Evolutionary conservation across 163 green algal species (phyloP), one percentile per base, ranked within the genome.

Genomic region (Trebouxia gelatinosa): DNA sequence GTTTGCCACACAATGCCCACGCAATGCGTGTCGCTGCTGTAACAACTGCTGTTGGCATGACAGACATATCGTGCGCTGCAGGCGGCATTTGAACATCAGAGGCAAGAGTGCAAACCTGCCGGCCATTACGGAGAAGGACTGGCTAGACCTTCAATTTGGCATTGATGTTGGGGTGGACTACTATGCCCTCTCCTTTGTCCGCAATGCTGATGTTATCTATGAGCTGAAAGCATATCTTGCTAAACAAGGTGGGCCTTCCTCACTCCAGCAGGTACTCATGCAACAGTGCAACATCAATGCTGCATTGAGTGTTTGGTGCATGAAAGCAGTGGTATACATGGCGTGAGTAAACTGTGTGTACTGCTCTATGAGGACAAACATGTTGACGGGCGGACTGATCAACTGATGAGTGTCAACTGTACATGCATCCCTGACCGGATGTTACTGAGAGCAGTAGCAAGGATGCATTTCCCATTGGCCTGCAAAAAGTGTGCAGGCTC

Each of bases 81-180:
- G 93, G 59, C 87, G 93, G 19, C 93, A 97, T 85, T 86, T 97
- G 35, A 97, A 97, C 85, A 91, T 97, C 67, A 85, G 93, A 23
- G 93, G 93, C 48, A 97, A 96, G 85, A 91, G 81, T 34, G 93
- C 93, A 79, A 97, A 92, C 34, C 86, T 97, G 67, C 93, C 93
- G 0, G 92, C 92, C 78, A 97, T 97, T 83, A 97, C 93, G 38
- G 93, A 96, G 43, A 87, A 89, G 68, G 92, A 97, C 82, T 95
- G 91, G 92, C 83, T 89, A 17, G 92, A 97, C 85, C 81, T 97
- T 37, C 86, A 92, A 78, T 96, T 95, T 82, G 92, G 92, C 35
- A 75, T 95, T 2, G 87, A 91, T 48, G 83, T 88, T 29, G 85
- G 89, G 11, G 82, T 93, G 0, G 87, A 93, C 84, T 93, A 89